Evolutionary conservation across 2,329 filamentous ascomycete species (phyloP).

Genomic region (Phialophora chinensis): DNA sequence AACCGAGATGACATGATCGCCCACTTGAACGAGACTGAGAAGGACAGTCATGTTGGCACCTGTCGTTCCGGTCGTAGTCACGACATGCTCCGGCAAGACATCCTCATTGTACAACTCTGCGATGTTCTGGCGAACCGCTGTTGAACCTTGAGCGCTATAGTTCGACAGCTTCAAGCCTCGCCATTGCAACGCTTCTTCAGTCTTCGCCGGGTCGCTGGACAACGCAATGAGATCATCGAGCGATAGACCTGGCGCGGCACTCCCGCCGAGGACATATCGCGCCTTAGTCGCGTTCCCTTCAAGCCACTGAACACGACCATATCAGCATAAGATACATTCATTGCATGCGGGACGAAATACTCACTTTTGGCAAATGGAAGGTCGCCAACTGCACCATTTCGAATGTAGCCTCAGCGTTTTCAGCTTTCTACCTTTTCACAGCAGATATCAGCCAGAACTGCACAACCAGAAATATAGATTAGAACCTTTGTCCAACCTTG

Average conservation of each 20-base stretch:
- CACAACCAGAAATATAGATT: background rate
- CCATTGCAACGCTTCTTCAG: conserved; percentile 35
- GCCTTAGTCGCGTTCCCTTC: conserved; percentile 25
- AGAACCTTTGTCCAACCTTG: background rate
- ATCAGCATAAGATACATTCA: background rate
- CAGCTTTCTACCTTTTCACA: background rate
- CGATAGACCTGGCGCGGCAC: conserved; percentile 63
- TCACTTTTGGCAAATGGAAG: conserved; percentile 2
- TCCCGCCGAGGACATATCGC: conserved; percentile 30
- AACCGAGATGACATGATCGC: conserved; percentile 84
- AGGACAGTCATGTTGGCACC: conserved; percentile 78
- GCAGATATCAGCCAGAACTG: background rate
- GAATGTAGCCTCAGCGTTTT: background rate
- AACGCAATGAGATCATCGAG: conserved; percentile 69
- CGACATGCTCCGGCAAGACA: conserved; percentile 66
- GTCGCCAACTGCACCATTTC: conserved; percentile 3
- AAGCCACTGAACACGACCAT: conserved; percentile 25
- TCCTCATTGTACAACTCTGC: conserved; percentile 39
- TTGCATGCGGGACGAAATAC: background rate
- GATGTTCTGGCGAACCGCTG: conserved; percentile 40
- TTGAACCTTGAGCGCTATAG: conserved; percentile 41
- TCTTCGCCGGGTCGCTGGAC: conserved; percentile 49
- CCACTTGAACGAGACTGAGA: conserved; percentile 71
- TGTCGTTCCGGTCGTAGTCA: conserved; percentile 82
- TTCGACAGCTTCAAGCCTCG: conserved; percentile 37